Evolutionary conservation across 2,329 filamentous ascomycete genomes (phyloP).

Genomic region (Fusarium fracticaudum): DNA sequence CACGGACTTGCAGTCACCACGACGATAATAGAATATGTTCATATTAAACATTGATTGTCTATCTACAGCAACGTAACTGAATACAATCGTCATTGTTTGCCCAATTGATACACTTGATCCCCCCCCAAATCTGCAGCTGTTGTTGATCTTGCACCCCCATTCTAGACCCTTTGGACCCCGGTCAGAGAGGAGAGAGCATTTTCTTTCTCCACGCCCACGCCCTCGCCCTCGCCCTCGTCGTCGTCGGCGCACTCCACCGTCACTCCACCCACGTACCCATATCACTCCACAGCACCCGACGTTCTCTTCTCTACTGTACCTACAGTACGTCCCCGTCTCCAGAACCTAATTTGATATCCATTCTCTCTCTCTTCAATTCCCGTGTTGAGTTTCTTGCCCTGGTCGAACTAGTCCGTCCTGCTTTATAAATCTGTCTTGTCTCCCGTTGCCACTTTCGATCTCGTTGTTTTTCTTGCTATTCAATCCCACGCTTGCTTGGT

Average conservation of each 20-base stretch:
- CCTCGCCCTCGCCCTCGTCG: neutral
- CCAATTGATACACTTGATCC: neutral
- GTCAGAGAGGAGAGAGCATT: neutral
- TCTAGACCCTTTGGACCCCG: conserved; percentile 24
- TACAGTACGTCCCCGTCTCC: neutral
- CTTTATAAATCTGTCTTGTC: conserved; percentile 40
- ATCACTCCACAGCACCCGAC: conserved; percentile 21
- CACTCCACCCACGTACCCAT: conserved; percentile 34
- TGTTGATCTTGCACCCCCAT: conserved; percentile 10
- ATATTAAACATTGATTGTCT: neutral
- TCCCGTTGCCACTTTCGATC: conserved; percentile 12
- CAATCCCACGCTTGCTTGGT: neutral
- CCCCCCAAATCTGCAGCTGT: conserved; percentile 6
- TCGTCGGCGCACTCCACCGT: conserved; percentile 35
- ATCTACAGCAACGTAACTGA: neutral
- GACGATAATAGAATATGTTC: neutral
- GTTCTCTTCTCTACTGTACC: neutral
- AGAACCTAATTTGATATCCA: conserved; percentile 26
- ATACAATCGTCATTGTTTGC: neutral
- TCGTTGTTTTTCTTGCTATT: neutral
- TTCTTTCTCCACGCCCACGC: conserved; percentile 26
- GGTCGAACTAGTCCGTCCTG: neutral
- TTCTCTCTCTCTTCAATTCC: conserved; percentile 16
- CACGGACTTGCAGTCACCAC: neutral
- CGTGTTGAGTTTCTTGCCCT: conserved; percentile 8